Base-by-base conservation (phyloP, 2,329 filamentous ascomycete genomes). In the Colletotrichum incanum region DNA sequence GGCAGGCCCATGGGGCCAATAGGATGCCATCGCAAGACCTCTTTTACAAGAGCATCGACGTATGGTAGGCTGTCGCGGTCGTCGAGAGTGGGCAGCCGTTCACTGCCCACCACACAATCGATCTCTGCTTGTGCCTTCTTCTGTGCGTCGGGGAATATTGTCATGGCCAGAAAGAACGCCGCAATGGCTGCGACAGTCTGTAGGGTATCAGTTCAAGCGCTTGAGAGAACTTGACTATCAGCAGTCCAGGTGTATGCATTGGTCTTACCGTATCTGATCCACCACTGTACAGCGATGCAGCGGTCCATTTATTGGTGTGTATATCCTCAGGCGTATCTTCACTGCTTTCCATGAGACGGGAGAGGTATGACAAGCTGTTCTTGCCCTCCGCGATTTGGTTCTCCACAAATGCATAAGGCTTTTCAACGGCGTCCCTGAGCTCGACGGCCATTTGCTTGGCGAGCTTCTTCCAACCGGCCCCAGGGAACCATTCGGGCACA, bases 11-110 rank as follows among this genome's bases (percentile, higher is more conserved):
- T 83, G 56, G 86, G 85, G 16, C 84, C 83, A 0, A 89, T 84
- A 0, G 88, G 86, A 11, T 87, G 82, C 87, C 89, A 90, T 3
- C 89, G 83, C 11, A 90, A 78, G 1, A 86, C 83, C 74, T 91
- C 89, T 71, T 90, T 89, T 31, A 89, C 83, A 16, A 88, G 82
- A 1, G 86, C 86, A 34, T 83, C 82, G 37, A 90, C 76, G 75
- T 90, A 91, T 0, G 88, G 88, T 8, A 91, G 76, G 5, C 80
- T 77, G 0, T 81, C 78, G 37, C 82, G 80, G 75, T 91, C 88
- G 41, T 85, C 83, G 78, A 85, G 87, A 20, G 77, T 78, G 0
- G 88, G 88, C 18, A 84, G 81, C 2, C 88, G 82, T 23, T 82
- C 72, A 0, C 79, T 75, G 1, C 88, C 88, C 3, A 90, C 81